Conservation (phyloP, 2,329 filamentous ascomycete genomes). For the Iodosphaeria phyllophila region DNA sequence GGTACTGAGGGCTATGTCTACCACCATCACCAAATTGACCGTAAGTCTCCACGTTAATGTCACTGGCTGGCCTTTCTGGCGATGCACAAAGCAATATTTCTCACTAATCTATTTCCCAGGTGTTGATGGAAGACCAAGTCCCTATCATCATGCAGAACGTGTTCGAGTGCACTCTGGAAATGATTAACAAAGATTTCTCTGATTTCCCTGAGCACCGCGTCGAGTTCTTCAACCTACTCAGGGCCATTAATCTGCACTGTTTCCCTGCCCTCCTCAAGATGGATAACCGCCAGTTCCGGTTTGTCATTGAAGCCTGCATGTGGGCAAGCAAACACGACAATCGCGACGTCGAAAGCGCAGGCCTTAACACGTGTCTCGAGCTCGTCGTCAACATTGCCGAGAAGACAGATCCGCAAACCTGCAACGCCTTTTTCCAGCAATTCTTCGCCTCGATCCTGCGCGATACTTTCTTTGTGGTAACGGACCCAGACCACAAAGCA, state of each 20-base stretch:
- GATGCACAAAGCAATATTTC: too few relatives aligned
- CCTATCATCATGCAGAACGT: conserved; percentile 96
- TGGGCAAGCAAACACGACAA: conserved; percentile 99
- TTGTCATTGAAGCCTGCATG: conserved; percentile 97
- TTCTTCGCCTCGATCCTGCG: conserved; percentile 94
- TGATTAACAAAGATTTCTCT: conserved; percentile 99
- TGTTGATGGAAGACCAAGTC: conserved; percentile 95
- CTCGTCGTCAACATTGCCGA: conserved; percentile 96
- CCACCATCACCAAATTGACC: conserved; percentile 89
- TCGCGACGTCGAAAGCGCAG: conserved; percentile 88
- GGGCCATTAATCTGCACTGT: conserved; percentile 92
- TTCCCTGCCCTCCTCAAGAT: conserved; percentile 89
- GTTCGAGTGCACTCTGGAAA: conserved; percentile 94
- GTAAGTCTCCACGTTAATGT: conserved; percentile 53
- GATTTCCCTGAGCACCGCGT: conserved; percentile 97
- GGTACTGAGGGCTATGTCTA: conserved; percentile 93
- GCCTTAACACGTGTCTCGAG: conserved; percentile 95
- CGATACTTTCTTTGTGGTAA: conserved; percentile 95
- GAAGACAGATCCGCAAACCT: conserved; percentile 66
- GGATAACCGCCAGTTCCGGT: conserved; percentile 94
- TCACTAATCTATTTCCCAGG: too few relatives aligned
- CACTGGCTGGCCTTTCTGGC: too few relatives aligned
- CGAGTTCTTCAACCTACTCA: conserved; percentile 96
- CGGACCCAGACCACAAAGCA: conserved; percentile 95
- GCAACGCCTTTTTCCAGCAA: conserved; percentile 92